These are phyloP conservation scores for Penicillium chermesinum DNA, from an alignment of 495 filamentous ascomycete species.

Conservation along the genomic window DNA sequence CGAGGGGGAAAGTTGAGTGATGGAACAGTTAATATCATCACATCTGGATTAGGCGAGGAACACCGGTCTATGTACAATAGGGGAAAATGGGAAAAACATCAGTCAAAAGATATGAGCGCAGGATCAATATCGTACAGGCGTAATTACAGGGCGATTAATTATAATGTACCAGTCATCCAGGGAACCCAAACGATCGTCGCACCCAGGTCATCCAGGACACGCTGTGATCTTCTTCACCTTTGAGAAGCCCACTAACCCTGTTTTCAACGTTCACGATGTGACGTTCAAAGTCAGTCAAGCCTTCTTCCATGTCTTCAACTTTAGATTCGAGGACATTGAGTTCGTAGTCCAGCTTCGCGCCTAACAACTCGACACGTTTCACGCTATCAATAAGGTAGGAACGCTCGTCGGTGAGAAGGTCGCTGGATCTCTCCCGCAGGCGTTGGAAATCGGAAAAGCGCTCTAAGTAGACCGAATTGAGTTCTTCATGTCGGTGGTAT, in stretches of 20 bases:
- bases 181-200: slow-evolving; percentile 33
- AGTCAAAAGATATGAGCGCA: slow-evolving; percentile 5
- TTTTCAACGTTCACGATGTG: slow-evolving; percentile 76
- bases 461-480: slow-evolving; percentile 67
- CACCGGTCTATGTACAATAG: slow-evolving; percentile 30
- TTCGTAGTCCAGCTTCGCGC: slow-evolving; percentile 92
- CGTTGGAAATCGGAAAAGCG: slow-evolving; percentile 58
- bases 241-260: slow-evolving; percentile 63
- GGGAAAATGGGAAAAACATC: slow-evolving; percentile 10
- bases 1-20: slow-evolving; percentile 1
- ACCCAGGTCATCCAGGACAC: slow-evolving; percentile 51
- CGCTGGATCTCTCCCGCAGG: slow-evolving; percentile 59
- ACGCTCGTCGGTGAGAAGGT: slow-evolving; percentile 63
- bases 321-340: slow-evolving; percentile 72
- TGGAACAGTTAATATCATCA: slow-evolving; percentile 24
- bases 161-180: slow-evolving; percentile 1
- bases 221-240: slow-evolving; percentile 58
- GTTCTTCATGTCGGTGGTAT: slow-evolving; percentile 55
- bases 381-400: slow-evolving; percentile 64
- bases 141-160: slow-evolving; percentile 4
- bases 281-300: slow-evolving; percentile 71
- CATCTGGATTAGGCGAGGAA: slow-evolving; percentile 13
- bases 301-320: slow-evolving; percentile 84
- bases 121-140: slow-evolving; percentile 24
- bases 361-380: slow-evolving; percentile 75